Base-by-base conservation (phyloP, 2,329 filamentous ascomycete genomes). In the Septoria linicola region DNA sequence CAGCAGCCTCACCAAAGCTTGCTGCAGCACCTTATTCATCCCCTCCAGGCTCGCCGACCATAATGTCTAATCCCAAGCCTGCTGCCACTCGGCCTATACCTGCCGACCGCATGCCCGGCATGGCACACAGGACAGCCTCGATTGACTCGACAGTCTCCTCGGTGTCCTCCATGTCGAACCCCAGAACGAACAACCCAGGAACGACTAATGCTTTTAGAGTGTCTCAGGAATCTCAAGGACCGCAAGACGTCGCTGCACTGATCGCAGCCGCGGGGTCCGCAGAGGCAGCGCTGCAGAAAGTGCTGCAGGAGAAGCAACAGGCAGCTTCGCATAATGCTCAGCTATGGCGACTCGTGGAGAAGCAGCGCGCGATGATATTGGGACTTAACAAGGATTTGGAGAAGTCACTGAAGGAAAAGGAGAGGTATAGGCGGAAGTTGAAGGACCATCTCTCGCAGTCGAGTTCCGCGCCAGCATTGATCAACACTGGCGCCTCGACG, bases 381-480 rank as follows among this genome's bases (percentile, higher is more conserved):
- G 92, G 91, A 6, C 77, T 99, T 57, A 96, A 97, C 66, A 95
- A 93, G 69, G 93, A 99, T 67, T 76, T 99, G 10, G 92, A 97
- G 70, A 83, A 88, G 45, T 84, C 91, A 1, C 71, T 96, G 58
- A 95, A 95, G 68, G 93, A 97, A 61, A 96, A 96, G 71, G 92
- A 97, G 60, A 86, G 87, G 62, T 97, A 97, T 67, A 84, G 88
- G 63, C 91, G 86, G 70, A 96, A 93, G 70, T 69, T 95, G 36
- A 96, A 95, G 70, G 91, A 97, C 49, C 70, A 81, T 53, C 72
- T 82, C 59, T 73, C 72, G 23, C 73, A 78, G 51, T 69, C 74
- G 19, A 54, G 62, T 14, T 66, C 66, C 7, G 62, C 62, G 32
- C 62, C 65, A 13, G 34, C 58, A n/a, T 42, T 66, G 50, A 58